These are phyloP conservation scores for Apiospora pterosperma DNA, from an alignment of 2,329 filamentous ascomycete species.

Conservation along the genomic window DNA sequence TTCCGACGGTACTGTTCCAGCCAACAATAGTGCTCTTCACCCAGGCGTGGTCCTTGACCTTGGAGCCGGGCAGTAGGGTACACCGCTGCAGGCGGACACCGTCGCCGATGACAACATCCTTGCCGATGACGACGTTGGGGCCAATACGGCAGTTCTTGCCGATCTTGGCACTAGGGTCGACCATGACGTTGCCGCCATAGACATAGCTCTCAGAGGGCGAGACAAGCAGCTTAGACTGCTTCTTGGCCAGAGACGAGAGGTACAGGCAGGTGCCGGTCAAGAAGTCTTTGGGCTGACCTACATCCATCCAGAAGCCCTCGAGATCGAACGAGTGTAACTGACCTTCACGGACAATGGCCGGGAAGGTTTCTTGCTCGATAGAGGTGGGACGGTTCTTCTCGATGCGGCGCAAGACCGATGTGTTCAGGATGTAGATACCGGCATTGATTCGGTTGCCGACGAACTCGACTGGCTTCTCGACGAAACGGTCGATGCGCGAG, in stretches of 20 bases:
- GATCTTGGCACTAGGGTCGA: slow-evolving; percentile 91
- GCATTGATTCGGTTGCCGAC: slow-evolving; percentile 99
- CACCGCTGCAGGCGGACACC: slow-evolving; percentile 92
- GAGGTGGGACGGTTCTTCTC: slow-evolving; percentile 88
- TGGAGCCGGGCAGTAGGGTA: slow-evolving; percentile 82
- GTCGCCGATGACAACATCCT: slow-evolving; percentile 87
- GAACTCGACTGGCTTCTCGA: slow-evolving; percentile 98
- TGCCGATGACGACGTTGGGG: slow-evolving; percentile 94
- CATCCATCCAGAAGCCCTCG: slow-evolving; percentile 99
- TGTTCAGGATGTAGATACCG: slow-evolving; percentile 97
- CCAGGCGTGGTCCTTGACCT: slow-evolving; percentile 98
- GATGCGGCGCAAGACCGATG: slow-evolving; percentile 83
- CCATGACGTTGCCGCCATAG: slow-evolving; percentile 91
- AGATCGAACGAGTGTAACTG: slow-evolving; percentile 94
- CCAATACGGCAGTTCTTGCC: slow-evolving; percentile 98
- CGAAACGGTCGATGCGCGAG: slow-evolving; percentile 94
- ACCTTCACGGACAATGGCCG: slow-evolving; percentile 83
- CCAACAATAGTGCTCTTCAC: slow-evolving; percentile 98
- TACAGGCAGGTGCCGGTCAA: slow-evolving; percentile 94
- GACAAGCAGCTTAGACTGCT: slow-evolving; percentile 78
- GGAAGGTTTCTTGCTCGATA: slow-evolving; percentile 99
- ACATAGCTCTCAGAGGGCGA: slow-evolving; percentile 74
- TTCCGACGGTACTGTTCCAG: slow-evolving; percentile 95
- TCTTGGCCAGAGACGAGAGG: slow-evolving; percentile 88
- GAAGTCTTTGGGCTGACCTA: slow-evolving; percentile 98